Conservation (phyloP, 2,329 filamentous ascomycete species). For the Phoma sp. region DNA sequence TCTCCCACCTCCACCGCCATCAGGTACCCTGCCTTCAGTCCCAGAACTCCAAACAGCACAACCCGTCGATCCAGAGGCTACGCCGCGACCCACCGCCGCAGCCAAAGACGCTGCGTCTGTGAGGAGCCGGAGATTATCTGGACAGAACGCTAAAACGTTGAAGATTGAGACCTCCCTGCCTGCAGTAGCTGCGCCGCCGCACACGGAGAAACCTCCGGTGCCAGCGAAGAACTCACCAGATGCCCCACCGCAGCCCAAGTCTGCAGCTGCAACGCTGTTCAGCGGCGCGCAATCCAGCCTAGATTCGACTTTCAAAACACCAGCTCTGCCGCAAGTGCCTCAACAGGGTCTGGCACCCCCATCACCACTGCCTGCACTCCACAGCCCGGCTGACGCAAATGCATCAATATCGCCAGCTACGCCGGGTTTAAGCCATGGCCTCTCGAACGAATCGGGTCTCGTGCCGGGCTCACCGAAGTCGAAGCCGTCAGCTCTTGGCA, state of each 20-base stretch:
- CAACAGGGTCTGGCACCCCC: slow-evolving; percentile 40
- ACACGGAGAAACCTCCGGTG: slow-evolving; percentile 45
- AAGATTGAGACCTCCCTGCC: slow-evolving; percentile 80
- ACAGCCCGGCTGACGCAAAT: slow-evolving; percentile 51
- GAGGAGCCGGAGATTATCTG: slow-evolving; percentile 79
- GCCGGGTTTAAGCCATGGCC: slow-evolving; percentile 46
- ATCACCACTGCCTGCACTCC: slow-evolving; percentile 44
- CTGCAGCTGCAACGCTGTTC: slow-evolving; percentile 43
- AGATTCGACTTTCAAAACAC: slow-evolving; percentile 43
- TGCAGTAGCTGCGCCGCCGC: slow-evolving; percentile 42
- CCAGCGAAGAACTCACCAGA: slow-evolving; percentile 44
- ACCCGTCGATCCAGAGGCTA: slow-evolving; percentile 33
- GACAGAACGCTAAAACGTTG: slow-evolving; percentile 79
- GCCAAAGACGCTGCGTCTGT: slow-evolving; percentile 59
- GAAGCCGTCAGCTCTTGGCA: slow-evolving; percentile 39
- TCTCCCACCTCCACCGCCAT: slow-evolving; percentile 32
- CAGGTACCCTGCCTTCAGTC: slow-evolving; percentile 38
- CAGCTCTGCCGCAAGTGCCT: slow-evolving; percentile 39
- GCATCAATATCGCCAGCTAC: slow-evolving; percentile 52
- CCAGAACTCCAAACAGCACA: slow-evolving; percentile 39
- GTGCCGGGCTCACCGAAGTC: slow-evolving; percentile 47
- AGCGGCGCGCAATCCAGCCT: slow-evolving; percentile 32
- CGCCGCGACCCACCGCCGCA: slow-evolving; percentile 35
- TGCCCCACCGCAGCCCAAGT: slow-evolving; percentile 45
- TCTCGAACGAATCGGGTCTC: slow-evolving; percentile 54